These are phyloP conservation scores for Aspergillus sp. DNA, from an alignment of 2,329 filamentous ascomycete species.

Conservation along the genomic window DNA sequence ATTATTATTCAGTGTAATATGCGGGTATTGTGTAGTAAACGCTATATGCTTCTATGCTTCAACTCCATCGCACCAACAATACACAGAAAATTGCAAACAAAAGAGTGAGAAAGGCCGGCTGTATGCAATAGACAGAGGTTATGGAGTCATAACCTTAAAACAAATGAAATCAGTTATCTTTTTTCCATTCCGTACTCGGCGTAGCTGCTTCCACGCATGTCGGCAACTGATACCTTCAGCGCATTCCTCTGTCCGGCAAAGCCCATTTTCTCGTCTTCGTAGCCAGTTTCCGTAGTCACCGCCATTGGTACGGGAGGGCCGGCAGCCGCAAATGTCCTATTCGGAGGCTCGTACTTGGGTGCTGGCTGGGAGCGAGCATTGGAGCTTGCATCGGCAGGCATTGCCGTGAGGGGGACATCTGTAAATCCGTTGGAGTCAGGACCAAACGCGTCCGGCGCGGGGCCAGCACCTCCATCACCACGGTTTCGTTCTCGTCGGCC, in stretches of 20 bases:
- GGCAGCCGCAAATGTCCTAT: constrained; percentile 9
- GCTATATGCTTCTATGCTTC: not conserved
- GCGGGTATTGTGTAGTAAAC: not conserved
- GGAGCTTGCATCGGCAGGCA: constrained; percentile 21
- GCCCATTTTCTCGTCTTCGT: constrained; percentile 44
- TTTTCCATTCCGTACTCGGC: constrained; percentile 40
- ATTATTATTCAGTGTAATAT: not conserved
- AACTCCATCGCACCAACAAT: not conserved
- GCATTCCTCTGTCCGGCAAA: constrained; percentile 42
- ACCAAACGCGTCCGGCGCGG: constrained; percentile 8
- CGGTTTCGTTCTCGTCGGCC: constrained; percentile 59
- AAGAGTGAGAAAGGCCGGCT: not conserved
- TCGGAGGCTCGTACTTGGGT: constrained; percentile 27
- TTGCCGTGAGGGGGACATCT: constrained; percentile 38
- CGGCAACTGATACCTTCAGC: constrained; percentile 27
- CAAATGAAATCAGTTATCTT: not conserved
- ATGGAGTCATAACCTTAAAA: not conserved
- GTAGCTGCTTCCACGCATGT: constrained; percentile 35
- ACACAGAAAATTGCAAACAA: not conserved
- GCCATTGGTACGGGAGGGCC: not conserved
- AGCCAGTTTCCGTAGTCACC: constrained; percentile 14
- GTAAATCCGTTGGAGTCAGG: constrained; percentile 31
- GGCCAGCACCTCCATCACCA: constrained; percentile 57
- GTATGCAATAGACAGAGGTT: not conserved
- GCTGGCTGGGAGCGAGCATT: constrained; percentile 17